These are phyloP conservation scores for Syzygium oleosum DNA, from an alignment of 345 rosid genomes.

Conservation along the genomic window DNA sequence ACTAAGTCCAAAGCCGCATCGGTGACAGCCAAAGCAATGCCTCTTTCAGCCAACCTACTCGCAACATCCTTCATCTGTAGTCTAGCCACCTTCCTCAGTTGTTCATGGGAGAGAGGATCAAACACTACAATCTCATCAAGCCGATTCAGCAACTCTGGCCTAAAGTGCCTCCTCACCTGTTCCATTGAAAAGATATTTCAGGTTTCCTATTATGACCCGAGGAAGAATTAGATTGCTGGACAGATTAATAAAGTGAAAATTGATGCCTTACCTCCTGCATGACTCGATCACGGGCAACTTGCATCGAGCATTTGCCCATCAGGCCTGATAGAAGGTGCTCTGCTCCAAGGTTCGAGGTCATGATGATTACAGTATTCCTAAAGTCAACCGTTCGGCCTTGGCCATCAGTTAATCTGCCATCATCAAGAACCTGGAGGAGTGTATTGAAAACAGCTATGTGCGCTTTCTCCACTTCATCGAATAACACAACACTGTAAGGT, in stretches of 20 bases:
- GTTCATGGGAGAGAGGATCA: constrained; percentile 89
- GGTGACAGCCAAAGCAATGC: constrained; percentile 75
- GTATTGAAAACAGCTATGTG: constrained; percentile 86
- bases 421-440: constrained; percentile 89
- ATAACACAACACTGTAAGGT: constrained; percentile 73
- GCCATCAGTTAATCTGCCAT: constrained; percentile 83
- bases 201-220: not conserved
- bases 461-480: constrained; percentile 95
- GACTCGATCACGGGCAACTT: constrained; percentile 74
- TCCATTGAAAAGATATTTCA: not conserved
- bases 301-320: constrained; percentile 62
- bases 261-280: constrained; percentile 50
- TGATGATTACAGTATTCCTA: constrained; percentile 68
- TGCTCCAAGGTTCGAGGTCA: constrained; percentile 95
- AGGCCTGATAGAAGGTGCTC: constrained; percentile 76
- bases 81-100: constrained; percentile 69
- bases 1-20: constrained; percentile 72
- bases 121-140: constrained; percentile 87
- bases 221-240: not conserved
- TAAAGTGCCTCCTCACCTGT: constrained; percentile 69
- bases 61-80: constrained; percentile 88
- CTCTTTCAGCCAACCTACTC: constrained; percentile 70
- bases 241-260: too few species aligned
- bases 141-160: constrained; percentile 83
- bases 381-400: constrained; percentile 92